These are phyloP conservation scores for Apiotrichum mycotoxinovorans DNA, from an alignment of 1,284 basidiomycete species.

Conservation along the genomic window DNA sequence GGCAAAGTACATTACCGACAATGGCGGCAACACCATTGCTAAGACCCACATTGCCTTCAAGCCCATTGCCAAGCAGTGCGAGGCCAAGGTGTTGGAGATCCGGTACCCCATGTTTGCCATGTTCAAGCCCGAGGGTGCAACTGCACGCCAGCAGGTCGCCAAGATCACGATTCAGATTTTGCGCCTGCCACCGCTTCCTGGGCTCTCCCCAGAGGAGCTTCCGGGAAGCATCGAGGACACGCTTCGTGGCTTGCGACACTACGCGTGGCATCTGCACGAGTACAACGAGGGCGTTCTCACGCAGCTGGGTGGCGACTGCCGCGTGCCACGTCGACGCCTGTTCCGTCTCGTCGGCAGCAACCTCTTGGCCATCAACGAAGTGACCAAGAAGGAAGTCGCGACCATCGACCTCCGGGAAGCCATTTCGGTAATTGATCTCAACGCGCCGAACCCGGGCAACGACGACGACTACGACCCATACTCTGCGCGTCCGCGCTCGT, in stretches of 20 bases:
- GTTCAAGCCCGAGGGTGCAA: constrained; percentile 53
- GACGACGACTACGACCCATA: constrained; percentile 67
- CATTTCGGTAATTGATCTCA: constrained; percentile 68
- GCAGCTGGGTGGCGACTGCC: constrained; percentile 92
- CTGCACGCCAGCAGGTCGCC: constrained; percentile 58
- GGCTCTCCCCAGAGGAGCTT: constrained; percentile 69
- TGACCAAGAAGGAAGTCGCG: constrained; percentile 84
- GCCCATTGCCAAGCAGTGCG: constrained; percentile 73
- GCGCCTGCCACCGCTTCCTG: constrained; percentile 79
- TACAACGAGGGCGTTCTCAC: constrained; percentile 91
- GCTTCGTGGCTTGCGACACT: constrained; percentile 77
- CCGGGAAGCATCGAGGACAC: constrained; percentile 92
- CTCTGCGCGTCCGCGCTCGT: constrained; percentile 62
- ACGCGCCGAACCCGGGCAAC: constrained; percentile 20
- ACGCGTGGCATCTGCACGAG: constrained; percentile 85
- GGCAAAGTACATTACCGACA: constrained; percentile 73
- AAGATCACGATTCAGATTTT: constrained; percentile 84
- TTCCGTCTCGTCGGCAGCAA: constrained; percentile 81
- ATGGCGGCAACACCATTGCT: constrained; percentile 63
- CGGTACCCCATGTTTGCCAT: constrained; percentile 76
- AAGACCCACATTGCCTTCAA: constrained; percentile 80
- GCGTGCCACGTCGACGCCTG: constrained; percentile 81
- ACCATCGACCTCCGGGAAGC: constrained; percentile 89
- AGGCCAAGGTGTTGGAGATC: constrained; percentile 76
- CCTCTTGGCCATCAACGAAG: constrained; percentile 87